Base-by-base conservation (phyloP, 768 basidiomycete genomes). In the Podaxis sp. region DNA sequence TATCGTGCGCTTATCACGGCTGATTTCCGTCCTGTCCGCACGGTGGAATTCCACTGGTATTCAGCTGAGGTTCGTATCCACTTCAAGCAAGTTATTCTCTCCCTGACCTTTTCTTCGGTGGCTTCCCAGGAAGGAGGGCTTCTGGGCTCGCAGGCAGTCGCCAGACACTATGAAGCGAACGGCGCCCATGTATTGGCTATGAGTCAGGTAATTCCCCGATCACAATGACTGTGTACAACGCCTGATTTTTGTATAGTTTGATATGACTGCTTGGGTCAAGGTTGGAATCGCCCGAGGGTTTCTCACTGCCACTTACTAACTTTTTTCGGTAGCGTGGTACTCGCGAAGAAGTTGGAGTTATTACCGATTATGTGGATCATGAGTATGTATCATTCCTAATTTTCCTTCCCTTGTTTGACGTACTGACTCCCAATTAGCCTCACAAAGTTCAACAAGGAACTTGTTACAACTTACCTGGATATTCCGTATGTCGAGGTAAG, bases 221-320 rank as follows among this genome's bases (percentile, higher is more conserved):
- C 62, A 60, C 37, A 40, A 60, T 54, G 26, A 20, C 48, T 63
- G 66, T 33, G 61, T 71, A 63, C 68, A 58, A 38, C 53, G n/a
- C 46, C 41, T 62, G n/a, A 56, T 30, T 2, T 60, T 22, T 38
- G 41, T 58, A 55, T 67, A 92, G 90, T 91, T 90, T 70, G 92
- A 94, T 72, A 94, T 94, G 93, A 95, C 93, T 22, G 93, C 93
- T 60, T 97, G 94, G 94, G 91, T 96, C 64, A 94, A 94, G 83
- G 84, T 79, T 80, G 44, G 66, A 56, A 58, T 48, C 80, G 70
- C 70, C 64, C 37, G 70, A 77, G 44, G 66, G 56, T 22, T n/a
- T 65, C 52, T 58, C 33, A 52, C 60, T 58, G 37, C 56, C 22
- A 55, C 53, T 40, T 53, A 37, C 66, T 67, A 56, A 72, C 67